A percentile compares a stretch with the other conserved stretches of the same genome.
Conservation (phyloP, 2,329 filamentous ascomycete species). For the Conoideocrella luteorostrata region DNA sequence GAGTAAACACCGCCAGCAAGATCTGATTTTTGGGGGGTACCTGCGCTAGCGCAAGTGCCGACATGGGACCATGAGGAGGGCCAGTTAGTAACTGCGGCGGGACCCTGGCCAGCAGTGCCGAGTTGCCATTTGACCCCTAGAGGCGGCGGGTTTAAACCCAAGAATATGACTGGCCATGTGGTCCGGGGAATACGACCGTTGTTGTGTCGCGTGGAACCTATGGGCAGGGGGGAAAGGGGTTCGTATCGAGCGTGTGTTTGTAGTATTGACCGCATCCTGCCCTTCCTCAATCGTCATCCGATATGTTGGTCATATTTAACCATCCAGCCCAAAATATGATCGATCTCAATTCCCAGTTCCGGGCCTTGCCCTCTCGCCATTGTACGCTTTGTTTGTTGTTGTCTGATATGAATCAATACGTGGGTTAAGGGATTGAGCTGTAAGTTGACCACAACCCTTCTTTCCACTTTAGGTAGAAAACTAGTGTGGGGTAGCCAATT, state of each 20-base stretch:
- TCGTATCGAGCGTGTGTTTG: too few species aligned
- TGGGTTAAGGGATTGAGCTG: background rate
- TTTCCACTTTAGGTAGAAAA: constrained; percentile 4
- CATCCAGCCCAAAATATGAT: background rate
- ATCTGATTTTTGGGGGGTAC: constrained; percentile 1
- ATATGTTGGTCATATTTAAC: background rate
- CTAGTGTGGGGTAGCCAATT: background rate
- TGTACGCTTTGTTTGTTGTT: background rate
- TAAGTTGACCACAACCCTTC: constrained; percentile 1
- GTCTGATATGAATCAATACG: background rate
- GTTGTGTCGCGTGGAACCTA: background rate
- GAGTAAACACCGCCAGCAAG: background rate
- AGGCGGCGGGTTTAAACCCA: too few species aligned
- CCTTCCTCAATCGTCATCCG: background rate
- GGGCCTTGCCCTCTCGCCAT: background rate
- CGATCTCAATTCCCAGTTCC: background rate
- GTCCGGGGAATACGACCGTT: background rate
- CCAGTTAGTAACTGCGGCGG: too few species aligned
- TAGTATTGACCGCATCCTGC: background rate
- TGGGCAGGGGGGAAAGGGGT: too few species aligned
- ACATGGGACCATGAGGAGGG: background rate
- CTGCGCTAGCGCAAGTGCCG: constrained; percentile 8
- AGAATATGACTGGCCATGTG: background rate
- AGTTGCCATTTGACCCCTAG: too few species aligned
- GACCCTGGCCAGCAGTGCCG: too few species aligned